These are phyloP conservation scores for Trifolium repens DNA, from an alignment of 306 rosid species.

Conservation along the genomic window DNA sequence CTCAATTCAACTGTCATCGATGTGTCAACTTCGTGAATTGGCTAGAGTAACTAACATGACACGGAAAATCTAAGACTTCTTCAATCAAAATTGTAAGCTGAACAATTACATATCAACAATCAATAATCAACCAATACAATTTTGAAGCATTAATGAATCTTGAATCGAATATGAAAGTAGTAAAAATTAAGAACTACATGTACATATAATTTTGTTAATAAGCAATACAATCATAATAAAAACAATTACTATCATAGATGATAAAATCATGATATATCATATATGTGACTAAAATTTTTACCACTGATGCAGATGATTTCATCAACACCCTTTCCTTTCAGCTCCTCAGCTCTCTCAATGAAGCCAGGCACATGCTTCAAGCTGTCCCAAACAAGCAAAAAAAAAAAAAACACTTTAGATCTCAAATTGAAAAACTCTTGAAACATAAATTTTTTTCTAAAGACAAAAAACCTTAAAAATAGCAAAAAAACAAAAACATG, in stretches of 20 bases:
- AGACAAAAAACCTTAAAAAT: background rate
- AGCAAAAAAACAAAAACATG: slow-evolving; percentile 2
- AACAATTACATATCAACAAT: background rate
- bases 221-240: background rate
- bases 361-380: slow-evolving; percentile 88
- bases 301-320: slow-evolving; percentile 77
- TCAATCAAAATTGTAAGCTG: background rate
- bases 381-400: slow-evolving; percentile 48
- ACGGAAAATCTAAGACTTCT: background rate
- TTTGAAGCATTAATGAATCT: slow-evolving; percentile 4
- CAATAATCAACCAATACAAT: background rate
- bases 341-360: slow-evolving; percentile 72
- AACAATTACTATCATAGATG: background rate
- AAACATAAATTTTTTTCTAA: background rate
- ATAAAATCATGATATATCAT: background rate
- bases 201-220: background rate
- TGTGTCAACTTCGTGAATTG: too few relatives aligned
- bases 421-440: slow-evolving; percentile 6
- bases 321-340: slow-evolving; percentile 79
- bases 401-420: background rate
- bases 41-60: too few relatives aligned
- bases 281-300: slow-evolving; percentile 17
- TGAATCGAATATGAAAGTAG: background rate
- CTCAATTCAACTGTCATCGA: too few relatives aligned
- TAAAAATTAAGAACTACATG: slow-evolving; percentile 4